Conservation (phyloP, 345 rosid species). For the Salix arbutifolia region DNA sequence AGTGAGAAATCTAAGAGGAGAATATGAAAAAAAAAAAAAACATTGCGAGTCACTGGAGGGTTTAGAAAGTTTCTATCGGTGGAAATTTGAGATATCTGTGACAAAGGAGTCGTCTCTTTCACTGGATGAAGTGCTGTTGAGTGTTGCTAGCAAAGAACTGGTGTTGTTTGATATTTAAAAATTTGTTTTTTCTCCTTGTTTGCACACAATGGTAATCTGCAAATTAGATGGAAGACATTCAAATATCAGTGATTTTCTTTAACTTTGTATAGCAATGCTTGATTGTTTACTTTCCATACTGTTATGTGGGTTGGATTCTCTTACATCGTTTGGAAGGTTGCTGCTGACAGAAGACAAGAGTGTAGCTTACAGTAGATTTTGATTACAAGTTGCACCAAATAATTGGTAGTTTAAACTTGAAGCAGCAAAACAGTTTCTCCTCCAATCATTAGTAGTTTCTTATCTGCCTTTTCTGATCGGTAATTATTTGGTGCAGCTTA, state of each 20-base stretch:
- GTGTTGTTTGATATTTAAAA: background rate
- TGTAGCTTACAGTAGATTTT: conserved; percentile 5
- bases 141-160: background rate
- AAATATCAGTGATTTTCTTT: background rate
- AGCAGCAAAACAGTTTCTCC: background rate
- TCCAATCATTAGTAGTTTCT: background rate
- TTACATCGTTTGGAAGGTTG: background rate
- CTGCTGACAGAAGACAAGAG: conserved; percentile 11
- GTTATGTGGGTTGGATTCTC: background rate
- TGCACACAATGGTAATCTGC: background rate
- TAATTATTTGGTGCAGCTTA: conserved; percentile 43
- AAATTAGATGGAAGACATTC: background rate
- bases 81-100: background rate
- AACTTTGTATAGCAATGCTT: background rate
- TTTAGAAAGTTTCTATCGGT: background rate
- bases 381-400: conserved; percentile 30
- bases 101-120: background rate
- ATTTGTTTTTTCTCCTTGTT: background rate
- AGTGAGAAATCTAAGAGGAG: background rate
- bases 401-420: background rate
- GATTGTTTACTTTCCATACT: background rate
- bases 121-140: background rate
- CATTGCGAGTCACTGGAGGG: background rate
- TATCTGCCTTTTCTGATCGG: background rate
- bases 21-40: too few relatives aligned